These are phyloP conservation scores for Anthracocystis setariae DNA, from an alignment of 1,284 basidiomycete genomes.

Conservation along the genomic window DNA sequence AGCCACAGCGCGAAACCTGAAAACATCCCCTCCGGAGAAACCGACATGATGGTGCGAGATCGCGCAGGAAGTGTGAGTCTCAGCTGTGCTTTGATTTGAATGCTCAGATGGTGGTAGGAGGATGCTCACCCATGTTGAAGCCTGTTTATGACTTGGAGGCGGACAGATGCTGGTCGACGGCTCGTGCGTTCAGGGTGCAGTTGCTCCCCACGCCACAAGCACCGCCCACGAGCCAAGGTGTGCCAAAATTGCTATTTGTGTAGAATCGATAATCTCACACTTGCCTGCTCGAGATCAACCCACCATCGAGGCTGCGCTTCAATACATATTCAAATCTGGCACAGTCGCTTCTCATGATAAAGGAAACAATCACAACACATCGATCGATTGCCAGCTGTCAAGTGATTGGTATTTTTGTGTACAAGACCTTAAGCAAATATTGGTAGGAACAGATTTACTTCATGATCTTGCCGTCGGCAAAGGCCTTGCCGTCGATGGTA, in stretches of 20 bases:
- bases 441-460: constrained; percentile 44
- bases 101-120: neutral
- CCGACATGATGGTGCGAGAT: neutral
- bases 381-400: constrained; percentile 1
- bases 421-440: constrained; percentile 1
- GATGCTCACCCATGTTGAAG: constrained; percentile 6
- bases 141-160: too few species aligned
- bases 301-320: too few species aligned
- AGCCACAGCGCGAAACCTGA: constrained; percentile 42
- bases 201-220: too few species aligned
- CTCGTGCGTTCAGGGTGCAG: too few species aligned
- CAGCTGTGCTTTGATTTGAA: neutral
- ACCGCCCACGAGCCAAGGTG: too few species aligned
- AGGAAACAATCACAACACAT: neutral
- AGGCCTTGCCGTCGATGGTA: constrained; percentile 54
- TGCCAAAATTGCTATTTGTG: too few species aligned
- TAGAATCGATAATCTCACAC: too few species aligned
- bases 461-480: constrained; percentile 65
- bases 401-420: too few species aligned
- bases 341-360: neutral
- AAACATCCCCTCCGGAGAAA: constrained; percentile 7
- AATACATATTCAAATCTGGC: too few species aligned
- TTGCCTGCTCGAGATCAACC: too few species aligned
- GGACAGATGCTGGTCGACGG: too few species aligned
- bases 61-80: neutral